Base-by-base conservation (phyloP, 2,329 filamentous ascomycete species). In the Thelonectria blattea region DNA sequence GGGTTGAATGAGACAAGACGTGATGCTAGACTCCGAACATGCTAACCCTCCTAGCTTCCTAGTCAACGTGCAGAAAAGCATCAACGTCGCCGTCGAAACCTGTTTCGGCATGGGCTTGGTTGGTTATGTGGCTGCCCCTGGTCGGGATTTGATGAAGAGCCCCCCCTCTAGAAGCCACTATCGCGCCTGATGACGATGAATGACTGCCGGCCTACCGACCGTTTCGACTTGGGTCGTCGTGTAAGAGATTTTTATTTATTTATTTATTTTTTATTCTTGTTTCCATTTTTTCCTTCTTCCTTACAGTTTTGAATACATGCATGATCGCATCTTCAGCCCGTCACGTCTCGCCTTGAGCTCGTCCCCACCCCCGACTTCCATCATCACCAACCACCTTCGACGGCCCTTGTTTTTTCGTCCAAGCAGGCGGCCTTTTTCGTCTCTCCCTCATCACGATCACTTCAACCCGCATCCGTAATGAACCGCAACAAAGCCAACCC, bases 391-490 rank as follows among this genome's bases (percentile, higher is more conserved):
- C 27, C 5, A 30, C 27, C 27, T n/a, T 8, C 27, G 5, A 30
- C 8, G 27, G 7, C 22, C 22, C 3, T 7, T 3, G 3, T 7
- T 24, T 24, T 24, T 24, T 24, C 22, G 27, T 46, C 42, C 6
- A 37, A 30, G 27, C 5, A 30, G 27, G 27, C 5, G 27, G 34
- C 34, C n/a, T n/a, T 37, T 37, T 46, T 41, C 43, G 47, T 11
- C 17, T 53, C 43, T n/a, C n/a, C 45, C 41, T 34, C 45, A 48
- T 64, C 60, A 47, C 52, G 54, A 54, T 46, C 52, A 56, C 22
- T 45, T 22, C 20, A 10, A 42, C 20, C 20, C 18, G 12, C 17
- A 8, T 32, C 45, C 50, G 27, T 47, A 48, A 49, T 51, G 52
- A 53, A 51, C 50, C 52, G 49, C 27, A 60, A 55, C 60, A 56